phyloP scores from a whole-genome alignment of 2,329 filamentous ascomycete genomes.

The Emericellopsis cladophorae region DNA sequence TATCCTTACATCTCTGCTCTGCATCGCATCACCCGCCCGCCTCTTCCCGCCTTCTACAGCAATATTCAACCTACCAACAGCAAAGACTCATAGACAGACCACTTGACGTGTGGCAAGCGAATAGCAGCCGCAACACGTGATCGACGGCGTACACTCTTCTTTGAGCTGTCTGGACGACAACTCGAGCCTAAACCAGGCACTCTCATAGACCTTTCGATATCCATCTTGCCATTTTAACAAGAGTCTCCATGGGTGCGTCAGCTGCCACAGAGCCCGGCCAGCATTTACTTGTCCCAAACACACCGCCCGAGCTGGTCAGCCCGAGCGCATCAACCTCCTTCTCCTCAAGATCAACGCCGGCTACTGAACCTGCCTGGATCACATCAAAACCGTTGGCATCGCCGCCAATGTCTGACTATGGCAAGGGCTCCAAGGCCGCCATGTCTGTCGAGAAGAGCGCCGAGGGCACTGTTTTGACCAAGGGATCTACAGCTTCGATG shows the following conservation, averaged over 20 bases:
- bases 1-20: neutral
- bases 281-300: conserved; percentile 37
- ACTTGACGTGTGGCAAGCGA: neutral
- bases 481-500: conserved; percentile 16
- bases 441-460: conserved; percentile 18
- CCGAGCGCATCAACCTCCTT: conserved; percentile 31
- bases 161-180: neutral
- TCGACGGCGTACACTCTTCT: neutral
- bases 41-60: neutral
- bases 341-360: conserved; percentile 23
- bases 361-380: conserved; percentile 2
- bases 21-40: neutral
- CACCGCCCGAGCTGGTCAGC: conserved; percentile 41
- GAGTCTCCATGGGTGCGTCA: conserved; percentile 37
- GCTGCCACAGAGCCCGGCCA: conserved; percentile 35
- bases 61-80: neutral
- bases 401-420: conserved; percentile 47
- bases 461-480: conserved; percentile 20
- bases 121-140: neutral
- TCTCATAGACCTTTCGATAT: neutral
- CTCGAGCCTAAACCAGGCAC: neutral
- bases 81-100: neutral
- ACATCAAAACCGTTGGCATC: conserved; percentile 24
- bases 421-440: conserved; percentile 16
- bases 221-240: neutral